Base-by-base conservation (phyloP, 1,284 basidiomycete species). In the Fistulina hepatica region DNA sequence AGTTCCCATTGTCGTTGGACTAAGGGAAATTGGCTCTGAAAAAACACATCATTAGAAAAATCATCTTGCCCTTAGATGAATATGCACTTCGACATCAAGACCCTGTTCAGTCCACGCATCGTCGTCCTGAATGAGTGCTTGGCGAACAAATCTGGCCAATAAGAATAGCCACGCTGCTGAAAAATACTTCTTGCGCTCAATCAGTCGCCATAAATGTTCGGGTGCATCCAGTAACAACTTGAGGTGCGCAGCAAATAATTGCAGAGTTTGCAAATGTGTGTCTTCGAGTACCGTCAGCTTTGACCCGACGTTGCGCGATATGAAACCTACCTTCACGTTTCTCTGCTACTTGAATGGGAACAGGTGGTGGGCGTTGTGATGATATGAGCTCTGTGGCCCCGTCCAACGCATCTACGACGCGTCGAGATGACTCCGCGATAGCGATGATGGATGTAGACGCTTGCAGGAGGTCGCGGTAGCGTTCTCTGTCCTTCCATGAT, bases 401-500 rank as follows among this genome's bases (percentile, higher is more conserved):
- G 25, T 71, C 63, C 25, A 86, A 52, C 5, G 75, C 70, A 23
- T 68, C 60, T 33, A 72, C 54, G 8, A 85, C 81, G 45, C 65
- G 67, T 37, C 67, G 62, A 5, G 83, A 79, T 7, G 82, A 81
- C 24, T 65, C 57, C 8, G 79, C 66, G 45, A 88, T 79, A 35
- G 74, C 69, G 21, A 89, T 81, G 36, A 93, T 93, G 7, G 88
- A 88, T 1, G 85, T 77, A 0, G 91, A 92, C 0, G 91, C 89
- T 49, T 91, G 83, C 13, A 97, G 66, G 16, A 95, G 70, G 58
- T 97, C 92, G 36, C 92, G 80, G 60, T 97, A 95, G 45, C 91
- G 79, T 69, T 94, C 91, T 58, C 91, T 92, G 59, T 58, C 53
- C 71, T 76, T 78, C 69, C 69, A 60, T 53, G 52, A 52, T 59